Base-by-base conservation (phyloP, 1,284 basidiomycete genomes). In the Erythrobasidium hasegawianum region DNA sequence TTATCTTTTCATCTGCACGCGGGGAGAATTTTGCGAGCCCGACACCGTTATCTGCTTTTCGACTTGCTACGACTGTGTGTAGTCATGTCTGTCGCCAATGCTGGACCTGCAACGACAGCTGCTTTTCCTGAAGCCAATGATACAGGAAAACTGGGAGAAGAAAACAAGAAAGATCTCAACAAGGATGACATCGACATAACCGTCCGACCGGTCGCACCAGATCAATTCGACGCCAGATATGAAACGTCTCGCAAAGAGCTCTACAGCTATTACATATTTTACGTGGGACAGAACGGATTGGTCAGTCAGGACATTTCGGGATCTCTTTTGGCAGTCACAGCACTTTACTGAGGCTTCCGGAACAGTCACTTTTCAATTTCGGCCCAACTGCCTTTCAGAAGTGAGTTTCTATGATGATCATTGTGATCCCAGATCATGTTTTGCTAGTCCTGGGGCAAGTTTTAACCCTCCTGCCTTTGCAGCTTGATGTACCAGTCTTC, bases 251-350 rank as follows among this genome's bases (percentile, higher is more conserved):
- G 55, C n/a, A 43, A 33, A 26, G 69, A 71, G 33, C 56, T 74
- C 3, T 76, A 72, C 69, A 43, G 67, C n/a, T 76, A 71, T 62
- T 74, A 74, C 62, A 14, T 69, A 54, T 76, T 74, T 60, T 74
- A 74, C 53, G 62, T 74, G n/a, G 75, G 73, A 67, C 7, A 24
- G 9, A 74, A 74, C 70, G 33, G 33, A 11, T 33, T 33, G 33
- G 33, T 33, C 5, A 33, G 33, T n/a, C n/a, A n/a, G 33, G 11
- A 33, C 4, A 4, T 33, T 11, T 33, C 33, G 11, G 33, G 5
- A 33, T 33, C 5, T 11, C 4, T 33, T 11, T 33, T 33, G 11
- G 11, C 33, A 33, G 5, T 33, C 4, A 11, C 4, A 33, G 33
- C 33, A 33, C 33, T 33, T 33, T 33, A 33, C 33, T 11, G 33